A percentile compares a stretch with the other conserved stretches of the same genome.
phyloP scores from a whole-genome alignment of 192 early-diverging fungal genomes.

The Kickxella alabastrina region DNA sequence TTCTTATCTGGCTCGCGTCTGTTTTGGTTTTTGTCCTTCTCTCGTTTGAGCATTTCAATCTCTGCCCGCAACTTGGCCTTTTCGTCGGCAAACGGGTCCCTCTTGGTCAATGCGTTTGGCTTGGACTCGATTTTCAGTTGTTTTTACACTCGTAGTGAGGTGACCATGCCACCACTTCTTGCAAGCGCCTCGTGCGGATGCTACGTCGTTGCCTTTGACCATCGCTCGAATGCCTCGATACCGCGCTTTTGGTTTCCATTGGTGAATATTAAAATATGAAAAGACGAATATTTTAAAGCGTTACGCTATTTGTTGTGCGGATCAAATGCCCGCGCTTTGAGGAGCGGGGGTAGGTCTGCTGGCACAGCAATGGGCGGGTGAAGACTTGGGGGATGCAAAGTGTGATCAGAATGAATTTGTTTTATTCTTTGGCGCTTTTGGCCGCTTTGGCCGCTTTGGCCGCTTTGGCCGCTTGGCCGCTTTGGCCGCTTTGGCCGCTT shows the following conservation, averaged over 20 bases:
- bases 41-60: constrained; percentile 37
- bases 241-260: constrained; percentile 46
- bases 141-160: constrained; percentile 51
- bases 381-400: too few relatives aligned
- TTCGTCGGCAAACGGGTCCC: constrained; percentile 36
- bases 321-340: too few relatives aligned
- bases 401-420: too few relatives aligned
- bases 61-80: constrained; percentile 36
- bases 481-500: too few relatives aligned
- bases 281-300: too few relatives aligned
- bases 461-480: too few relatives aligned
- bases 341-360: too few relatives aligned
- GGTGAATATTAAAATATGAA: too few relatives aligned
- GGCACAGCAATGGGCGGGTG: too few relatives aligned
- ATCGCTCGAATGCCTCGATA: constrained; percentile 49
- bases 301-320: too few relatives aligned
- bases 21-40: constrained; percentile 4
- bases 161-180: constrained; percentile 48
- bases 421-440: too few relatives aligned
- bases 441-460: too few relatives aligned
- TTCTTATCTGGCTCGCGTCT: not conserved
- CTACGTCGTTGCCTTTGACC: constrained; percentile 22
- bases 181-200: constrained; percentile 35
- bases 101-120: constrained; percentile 2
- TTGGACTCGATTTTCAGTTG: constrained; percentile 31